Base-by-base conservation (phyloP, 1,139 yeast genomes). In the Chernovozyma aurita region DNA sequence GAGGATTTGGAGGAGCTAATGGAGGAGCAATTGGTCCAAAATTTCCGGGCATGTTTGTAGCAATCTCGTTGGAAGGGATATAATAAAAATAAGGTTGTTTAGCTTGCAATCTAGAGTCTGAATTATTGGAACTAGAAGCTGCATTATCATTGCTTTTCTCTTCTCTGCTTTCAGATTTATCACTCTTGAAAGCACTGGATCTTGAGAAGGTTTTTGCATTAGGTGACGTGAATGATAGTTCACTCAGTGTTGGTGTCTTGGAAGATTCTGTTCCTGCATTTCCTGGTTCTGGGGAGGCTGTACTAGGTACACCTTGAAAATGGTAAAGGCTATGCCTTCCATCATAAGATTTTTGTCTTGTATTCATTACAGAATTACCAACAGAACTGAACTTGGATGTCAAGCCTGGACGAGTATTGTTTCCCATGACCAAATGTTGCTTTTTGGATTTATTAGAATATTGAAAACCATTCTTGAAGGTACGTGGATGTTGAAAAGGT, bases 31-130 rank as follows among this genome's bases (percentile, higher is more conserved):
- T 14, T 13, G 20, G 20, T 5, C 34, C 34, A 24, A 12, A 31
- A 13, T 25, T 25, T 9, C 35, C 35, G 9, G 6, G 36, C 29
- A 24, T 22, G 6, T 25, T 25, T 7, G 18, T 11, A 24, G 14
- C 25, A 18, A 41, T 31, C 25, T 44, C 53, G 25, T 38, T 38
- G 26, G 40, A 44, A 13, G 61, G 61, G 18, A 56, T 44, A 39
- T 54, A 55, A 41, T 53, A 55, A 36, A 49, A 57, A 31, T 49
- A 52, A 7, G 59, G 57, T 13, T 45, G 41, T 24, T 37, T 39
- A n/a, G 33, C 35, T 18, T 30, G 38, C 2, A 3, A 18, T 18
- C 21, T 33, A 31, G 27, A n/a, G 14, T 36, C 33, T 7, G 40
- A 33, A 13, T 41, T 35, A 11, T 39, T 15, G 28, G 30, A 12